Conservation (phyloP, 805 yeast genomes). For the Wickerhamiella parazyma region DNA sequence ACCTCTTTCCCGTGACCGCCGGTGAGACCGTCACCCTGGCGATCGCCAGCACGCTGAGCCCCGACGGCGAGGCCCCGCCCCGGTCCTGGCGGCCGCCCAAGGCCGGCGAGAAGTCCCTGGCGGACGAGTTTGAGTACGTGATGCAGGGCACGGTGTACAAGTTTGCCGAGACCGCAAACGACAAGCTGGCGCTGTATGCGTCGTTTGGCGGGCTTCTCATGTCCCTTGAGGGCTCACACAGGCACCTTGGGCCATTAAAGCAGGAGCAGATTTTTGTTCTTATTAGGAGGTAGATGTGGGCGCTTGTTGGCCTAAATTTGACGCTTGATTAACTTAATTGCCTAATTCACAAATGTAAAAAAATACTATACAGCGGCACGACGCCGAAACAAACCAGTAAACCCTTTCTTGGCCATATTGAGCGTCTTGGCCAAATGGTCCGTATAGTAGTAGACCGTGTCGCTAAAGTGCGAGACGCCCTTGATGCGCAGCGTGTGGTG, state of each 20-base stretch:
- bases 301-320: no score
- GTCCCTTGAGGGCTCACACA: constrained; percentile 90
- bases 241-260: constrained; percentile 74
- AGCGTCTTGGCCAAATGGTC: constrained; percentile 12
- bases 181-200: constrained; percentile 63
- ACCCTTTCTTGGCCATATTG: not conserved
- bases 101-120: constrained; percentile 69
- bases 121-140: constrained; percentile 95
- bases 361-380: not conserved
- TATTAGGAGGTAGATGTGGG: constrained; percentile 45
- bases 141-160: constrained; percentile 97
- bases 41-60: constrained; percentile 57
- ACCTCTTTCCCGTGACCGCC: constrained; percentile 69
- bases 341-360: no score
- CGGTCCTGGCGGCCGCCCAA: constrained; percentile 78
- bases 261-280: constrained; percentile 88
- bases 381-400: not conserved
- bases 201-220: constrained; percentile 92
- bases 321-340: no score
- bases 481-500: constrained; percentile 14
- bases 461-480: constrained; percentile 16
- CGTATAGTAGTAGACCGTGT: constrained; percentile 17
- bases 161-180: constrained; percentile 71
- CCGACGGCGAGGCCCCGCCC: constrained; percentile 39
- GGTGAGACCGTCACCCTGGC: constrained; percentile 76